Conservation (phyloP, 495 filamentous ascomycete genomes). For the Saxispiralis lemnorum region DNA sequence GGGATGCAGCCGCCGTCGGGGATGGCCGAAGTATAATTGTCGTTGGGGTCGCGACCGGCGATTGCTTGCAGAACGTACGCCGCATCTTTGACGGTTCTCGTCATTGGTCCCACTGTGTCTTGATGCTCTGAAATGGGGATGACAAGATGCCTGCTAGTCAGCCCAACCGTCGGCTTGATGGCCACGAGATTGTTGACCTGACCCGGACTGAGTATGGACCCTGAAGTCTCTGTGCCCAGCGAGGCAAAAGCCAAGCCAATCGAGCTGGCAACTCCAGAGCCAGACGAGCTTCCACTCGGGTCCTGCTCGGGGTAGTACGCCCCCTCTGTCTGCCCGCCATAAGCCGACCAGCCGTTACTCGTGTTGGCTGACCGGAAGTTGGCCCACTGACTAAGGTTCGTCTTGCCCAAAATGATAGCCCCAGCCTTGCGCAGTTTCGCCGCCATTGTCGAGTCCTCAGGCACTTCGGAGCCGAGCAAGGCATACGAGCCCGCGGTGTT, state of each 20-base stretch:
- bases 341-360: conserved; percentile 38
- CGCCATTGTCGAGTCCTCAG: conserved; percentile 21
- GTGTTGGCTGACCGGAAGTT: conserved; percentile 32
- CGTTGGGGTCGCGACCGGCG: conserved; percentile 33
- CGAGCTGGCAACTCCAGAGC: conserved; percentile 32
- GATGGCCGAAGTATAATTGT: conserved; percentile 38
- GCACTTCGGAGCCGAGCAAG: conserved; percentile 22
- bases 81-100: conserved; percentile 47
- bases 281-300: conserved; percentile 37
- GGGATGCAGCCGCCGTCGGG: conserved; percentile 28
- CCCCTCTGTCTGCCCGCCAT: conserved; percentile 33
- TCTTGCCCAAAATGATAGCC: conserved; percentile 31
- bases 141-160: conserved; percentile 43
- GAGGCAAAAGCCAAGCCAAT: conserved; percentile 33
- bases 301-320: conserved; percentile 36
- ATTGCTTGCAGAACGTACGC: conserved; percentile 48
- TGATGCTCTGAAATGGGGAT: conserved; percentile 45
- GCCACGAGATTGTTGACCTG: conserved; percentile 29
- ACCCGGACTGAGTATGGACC: conserved; percentile 24
- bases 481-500: conserved; percentile 48
- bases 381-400: conserved; percentile 38
- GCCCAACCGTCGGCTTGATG: conserved; percentile 52
- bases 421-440: conserved; percentile 27
- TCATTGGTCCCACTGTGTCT: conserved; percentile 50
- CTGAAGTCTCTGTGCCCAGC: conserved; percentile 32